phyloP scores from a whole-genome alignment of 306 rosid genomes.

The Rosa multiflora region DNA sequence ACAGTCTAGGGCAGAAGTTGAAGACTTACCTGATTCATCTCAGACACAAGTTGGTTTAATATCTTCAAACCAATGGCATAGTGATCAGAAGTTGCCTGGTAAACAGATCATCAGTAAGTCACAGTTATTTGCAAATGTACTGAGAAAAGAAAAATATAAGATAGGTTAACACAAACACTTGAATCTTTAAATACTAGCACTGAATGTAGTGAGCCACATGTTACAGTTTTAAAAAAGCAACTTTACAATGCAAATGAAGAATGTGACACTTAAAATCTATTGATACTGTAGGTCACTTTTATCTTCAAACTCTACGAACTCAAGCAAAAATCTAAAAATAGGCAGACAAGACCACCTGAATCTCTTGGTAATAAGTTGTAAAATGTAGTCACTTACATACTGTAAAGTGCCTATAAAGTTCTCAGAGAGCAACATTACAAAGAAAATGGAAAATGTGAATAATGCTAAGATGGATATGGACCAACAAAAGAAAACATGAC shows the following conservation, averaged over 20 bases:
- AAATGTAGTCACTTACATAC: too few species aligned
- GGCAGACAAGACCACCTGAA: not conserved
- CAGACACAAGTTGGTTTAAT: constrained; percentile 90
- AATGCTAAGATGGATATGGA: not conserved
- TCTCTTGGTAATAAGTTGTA: not conserved
- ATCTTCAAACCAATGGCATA: constrained; percentile 95
- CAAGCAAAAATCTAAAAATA: too few species aligned
- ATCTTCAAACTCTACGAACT: not conserved
- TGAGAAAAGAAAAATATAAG: not conserved
- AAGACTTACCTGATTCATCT: constrained; percentile 93
- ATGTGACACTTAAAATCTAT: not conserved
- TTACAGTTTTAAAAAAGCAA: not conserved
- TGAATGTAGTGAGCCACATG: not conserved
- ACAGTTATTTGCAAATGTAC: not conserved
- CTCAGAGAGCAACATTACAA: too few species aligned
- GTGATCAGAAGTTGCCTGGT: constrained; percentile 89
- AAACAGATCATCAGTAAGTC: constrained; percentile 22
- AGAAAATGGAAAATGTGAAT: not conserved
- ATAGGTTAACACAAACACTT: not conserved
- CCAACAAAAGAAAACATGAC: not conserved
- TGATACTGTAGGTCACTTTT: not conserved
- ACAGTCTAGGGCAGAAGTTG: constrained; percentile 10
- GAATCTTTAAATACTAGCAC: constrained; percentile 6
- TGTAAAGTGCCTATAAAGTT: too few species aligned
- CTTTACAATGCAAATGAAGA: not conserved